Evolutionary conservation across 495 filamentous ascomycete genomes (phyloP).

Genomic region (Lepraria neglecta): DNA sequence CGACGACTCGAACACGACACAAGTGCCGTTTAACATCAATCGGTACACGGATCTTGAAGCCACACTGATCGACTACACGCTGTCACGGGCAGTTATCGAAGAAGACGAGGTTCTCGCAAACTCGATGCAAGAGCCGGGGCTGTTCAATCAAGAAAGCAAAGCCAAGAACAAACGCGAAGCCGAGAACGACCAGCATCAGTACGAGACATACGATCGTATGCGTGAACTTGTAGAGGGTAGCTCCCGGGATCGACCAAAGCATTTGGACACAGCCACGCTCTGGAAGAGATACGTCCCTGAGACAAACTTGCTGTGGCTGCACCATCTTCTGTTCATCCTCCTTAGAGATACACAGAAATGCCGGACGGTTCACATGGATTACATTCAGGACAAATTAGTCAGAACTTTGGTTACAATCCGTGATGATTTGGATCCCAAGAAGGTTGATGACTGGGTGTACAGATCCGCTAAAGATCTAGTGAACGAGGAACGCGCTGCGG

Average conservation of each 20-base stretch:
- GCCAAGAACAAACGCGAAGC: background rate
- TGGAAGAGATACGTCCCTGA: constrained; percentile 44
- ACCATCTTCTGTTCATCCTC: constrained; percentile 44
- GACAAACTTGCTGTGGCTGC: constrained; percentile 49
- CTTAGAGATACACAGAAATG: constrained; percentile 26
- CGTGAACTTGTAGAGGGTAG: constrained; percentile 34
- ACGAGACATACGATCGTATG: constrained; percentile 25
- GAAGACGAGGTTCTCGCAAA: constrained; percentile 37
- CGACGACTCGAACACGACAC: constrained; percentile 28
- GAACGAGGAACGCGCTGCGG: no score
- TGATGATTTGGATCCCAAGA: no score
- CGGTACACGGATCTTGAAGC: constrained; percentile 64
- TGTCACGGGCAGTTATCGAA: constrained; percentile 55
- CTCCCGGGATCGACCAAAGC: constrained; percentile 6
- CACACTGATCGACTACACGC: constrained; percentile 85
- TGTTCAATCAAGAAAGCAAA: constrained; percentile 12
- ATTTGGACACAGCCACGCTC: constrained; percentile 29
- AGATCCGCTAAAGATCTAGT: no score
- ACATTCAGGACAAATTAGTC: background rate
- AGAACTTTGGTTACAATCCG: no score
- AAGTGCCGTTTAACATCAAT: constrained; percentile 31
- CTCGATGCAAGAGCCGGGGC: constrained; percentile 38
- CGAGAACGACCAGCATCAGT: constrained; percentile 18
- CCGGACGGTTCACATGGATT: no score
- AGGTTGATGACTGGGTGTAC: no score